These are phyloP conservation scores for Sphenostylis stenocarpa DNA, from an alignment of 306 rosid species.

Conservation along the genomic window DNA sequence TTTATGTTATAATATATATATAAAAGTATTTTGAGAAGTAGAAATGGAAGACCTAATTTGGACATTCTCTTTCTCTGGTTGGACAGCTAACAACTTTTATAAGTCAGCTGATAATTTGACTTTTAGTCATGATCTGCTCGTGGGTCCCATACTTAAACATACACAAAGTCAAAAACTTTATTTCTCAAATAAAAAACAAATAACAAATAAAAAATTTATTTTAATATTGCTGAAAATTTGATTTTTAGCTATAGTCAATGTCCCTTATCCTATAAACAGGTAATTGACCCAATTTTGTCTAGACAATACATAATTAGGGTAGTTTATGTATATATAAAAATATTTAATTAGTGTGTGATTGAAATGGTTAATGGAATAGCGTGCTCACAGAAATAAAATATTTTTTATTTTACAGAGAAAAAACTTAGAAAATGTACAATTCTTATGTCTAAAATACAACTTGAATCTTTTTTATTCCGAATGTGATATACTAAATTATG, in stretches of 20 bases:
- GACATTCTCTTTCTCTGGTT: no score
- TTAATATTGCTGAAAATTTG: slow-evolving; percentile 28
- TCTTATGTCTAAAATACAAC: background rate
- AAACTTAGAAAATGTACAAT: background rate
- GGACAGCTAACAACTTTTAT: slow-evolving; percentile 71
- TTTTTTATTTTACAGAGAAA: background rate
- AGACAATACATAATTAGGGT: background rate
- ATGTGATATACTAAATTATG: no score
- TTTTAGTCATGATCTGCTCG: slow-evolving; percentile 35
- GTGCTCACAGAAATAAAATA: background rate
- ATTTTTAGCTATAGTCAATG: slow-evolving; percentile 61
- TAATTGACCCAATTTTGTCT: background rate
- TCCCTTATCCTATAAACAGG: slow-evolving; percentile 22
- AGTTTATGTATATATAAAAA: background rate
- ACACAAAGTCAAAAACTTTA: slow-evolving; percentile 16
- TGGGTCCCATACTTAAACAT: slow-evolving; percentile 44
- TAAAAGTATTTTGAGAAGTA: no score
- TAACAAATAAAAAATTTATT: background rate
- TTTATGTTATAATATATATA: no score
- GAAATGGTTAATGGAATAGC: background rate
- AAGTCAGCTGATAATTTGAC: slow-evolving; percentile 62
- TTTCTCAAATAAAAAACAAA: background rate
- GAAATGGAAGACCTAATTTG: no score
- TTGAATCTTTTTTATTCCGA: no score
- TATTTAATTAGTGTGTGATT: background rate